These are phyloP conservation scores for Aureobasidium sp. DNA, from an alignment of 2,329 filamentous ascomycete genomes.

Conservation along the genomic window DNA sequence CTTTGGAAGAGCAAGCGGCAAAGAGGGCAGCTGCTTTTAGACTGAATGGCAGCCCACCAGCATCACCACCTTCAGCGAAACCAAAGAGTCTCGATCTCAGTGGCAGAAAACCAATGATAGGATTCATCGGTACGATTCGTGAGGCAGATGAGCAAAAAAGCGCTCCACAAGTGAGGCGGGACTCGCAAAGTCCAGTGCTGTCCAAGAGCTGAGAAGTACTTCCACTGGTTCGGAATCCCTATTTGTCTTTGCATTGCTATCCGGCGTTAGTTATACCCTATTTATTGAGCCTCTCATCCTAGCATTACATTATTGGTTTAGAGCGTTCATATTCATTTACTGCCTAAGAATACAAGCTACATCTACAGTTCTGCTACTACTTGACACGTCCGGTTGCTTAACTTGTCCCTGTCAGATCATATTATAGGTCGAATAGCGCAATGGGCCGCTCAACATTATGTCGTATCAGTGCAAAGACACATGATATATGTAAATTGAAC, in stretches of 20 bases:
- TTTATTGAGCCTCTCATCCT: neutral
- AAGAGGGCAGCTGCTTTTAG: neutral
- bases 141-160: neutral
- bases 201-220: neutral
- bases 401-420: no score
- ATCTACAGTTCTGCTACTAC: no score
- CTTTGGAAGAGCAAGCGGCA: neutral
- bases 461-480: neutral
- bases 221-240: neutral
- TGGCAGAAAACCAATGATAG: neutral
- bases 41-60: neutral
- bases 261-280: neutral
- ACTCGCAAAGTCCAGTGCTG: neutral
- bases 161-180: neutral
- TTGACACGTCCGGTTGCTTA: no score
- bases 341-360: no score
- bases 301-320: neutral
- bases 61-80: neutral
- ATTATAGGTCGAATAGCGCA: no score
- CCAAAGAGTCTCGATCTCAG: neutral
- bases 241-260: neutral
- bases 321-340: no score
- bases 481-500: neutral
- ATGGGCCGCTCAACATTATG: no score
- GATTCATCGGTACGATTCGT: neutral